Evolutionary conservation across 1,139 yeast species (phyloP), one percentile per base, ranked within the genome.

Genomic region (Suzukiozyma palmioleophila): DNA sequence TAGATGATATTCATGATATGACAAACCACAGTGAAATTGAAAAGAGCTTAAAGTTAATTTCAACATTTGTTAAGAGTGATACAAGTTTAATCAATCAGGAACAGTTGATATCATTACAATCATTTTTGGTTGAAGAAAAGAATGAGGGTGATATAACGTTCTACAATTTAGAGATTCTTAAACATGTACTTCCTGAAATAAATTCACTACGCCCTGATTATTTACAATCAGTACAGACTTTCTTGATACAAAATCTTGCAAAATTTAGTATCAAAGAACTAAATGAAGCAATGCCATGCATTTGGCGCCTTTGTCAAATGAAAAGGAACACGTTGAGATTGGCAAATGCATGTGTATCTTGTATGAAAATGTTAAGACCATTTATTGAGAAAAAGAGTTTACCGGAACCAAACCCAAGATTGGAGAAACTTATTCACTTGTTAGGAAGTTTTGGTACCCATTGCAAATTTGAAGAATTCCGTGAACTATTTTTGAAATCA

Each of bases 361-460:
- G 84, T 37, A 56, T 86, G 46, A 62, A 61, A 22, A 62, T 76
- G 40, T 48, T 81, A 7, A 62, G 60, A 36, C 77, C 76, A 3
- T 76, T 57, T 50, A 56, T 72, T 18, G 67, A 58, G 47, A 57
- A 40, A 28, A 43, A 45, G 16, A 52, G 50, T 7, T 45, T 52
- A 0, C 41, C 42, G 15, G 45, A 46, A 3, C 49, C 59, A 3
- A 82, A 77, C 39, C 64, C 71, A 0, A 79, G 75, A 47, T 50
- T 81, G 3, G 69, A 69, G n/a, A 71, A 84, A 45, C 57, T 87
- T 6, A 55, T 87, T 1, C 77, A 77, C 50, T 59, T 87, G 16
- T 54, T 85, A 9, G 89, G 95, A 0, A 74, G 76, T 37, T 77
- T 87, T 59, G 94, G 90, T 0, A 69, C 82, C 37, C 75, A 75